Base-by-base conservation (phyloP, 2,329 filamentous ascomycete species). In the Aspergillus novofumigatus region DNA sequence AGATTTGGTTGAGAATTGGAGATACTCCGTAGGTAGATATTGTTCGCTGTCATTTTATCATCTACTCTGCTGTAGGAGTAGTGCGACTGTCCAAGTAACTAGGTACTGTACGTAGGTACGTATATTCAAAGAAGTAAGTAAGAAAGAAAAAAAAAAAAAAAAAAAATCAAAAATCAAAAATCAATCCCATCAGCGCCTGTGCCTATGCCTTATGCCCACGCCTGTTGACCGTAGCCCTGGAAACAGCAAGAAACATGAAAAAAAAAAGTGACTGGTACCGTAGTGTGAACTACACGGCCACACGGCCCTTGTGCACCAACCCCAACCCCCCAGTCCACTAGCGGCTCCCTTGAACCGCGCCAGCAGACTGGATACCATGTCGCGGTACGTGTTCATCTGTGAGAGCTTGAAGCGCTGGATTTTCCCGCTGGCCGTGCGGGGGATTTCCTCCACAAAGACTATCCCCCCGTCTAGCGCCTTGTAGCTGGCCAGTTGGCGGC, bases 381-480 rank as follows among this genome's bases (percentile, higher is more conserved):
- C 70, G 2, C 73, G 66, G 56, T 75, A 75, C 10, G 67, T 60
- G 55, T 75, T 74, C 72, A 75, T 74, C 62, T 75, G 70, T 2
- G 69, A 61, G 26, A 76, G 65, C 56, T 70, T 74, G 66, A 73
- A 75, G 7, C 76, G 69, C 57, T 78, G 71, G 51, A 82, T 80
- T 67, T 82, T 82, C 14, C 80, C 80, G 56, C 78, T 80, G 0
- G 78, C 69, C 2, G 77, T 78, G 49, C 78, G 77, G 4, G 80
- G 80, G 35, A 82, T 79, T 28, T 75, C 68, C 48, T 80, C 75
- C 14, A 81, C 74, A 53, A 81, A 81, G 23, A 76, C 64, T 8
- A 82, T 73, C 0, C 78, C 78, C 5, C 77, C 77, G 8, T 78
- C 78, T 0, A 81, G 62, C 3, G 71, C 69, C 59, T 82, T 82